Evolutionary conservation across 2,329 filamentous ascomycete species (phyloP).

Genomic region (Elsinoe necatrix): DNA sequence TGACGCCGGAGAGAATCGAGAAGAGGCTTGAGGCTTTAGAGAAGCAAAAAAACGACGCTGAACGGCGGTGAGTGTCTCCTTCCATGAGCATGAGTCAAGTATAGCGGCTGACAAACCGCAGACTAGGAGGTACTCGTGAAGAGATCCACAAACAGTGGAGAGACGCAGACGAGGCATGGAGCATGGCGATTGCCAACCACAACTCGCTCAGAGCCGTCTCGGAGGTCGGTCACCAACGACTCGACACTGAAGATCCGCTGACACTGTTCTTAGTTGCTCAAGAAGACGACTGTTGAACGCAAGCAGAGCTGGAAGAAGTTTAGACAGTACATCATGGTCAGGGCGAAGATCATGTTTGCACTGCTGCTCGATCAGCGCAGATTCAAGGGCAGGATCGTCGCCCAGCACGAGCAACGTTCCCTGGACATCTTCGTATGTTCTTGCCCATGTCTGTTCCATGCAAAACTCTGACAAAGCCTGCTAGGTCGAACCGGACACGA

Average conservation of each 20-base stretch:
- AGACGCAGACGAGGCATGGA: conserved; percentile 26
- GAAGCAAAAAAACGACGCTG: conserved; percentile 3
- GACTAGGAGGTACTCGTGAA: conserved; percentile 27
- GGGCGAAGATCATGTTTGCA: conserved; percentile 75
- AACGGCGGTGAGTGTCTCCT: not conserved
- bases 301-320: conserved; percentile 72
- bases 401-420: conserved; percentile 66
- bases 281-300: conserved; percentile 57
- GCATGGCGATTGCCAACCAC: conserved; percentile 20
- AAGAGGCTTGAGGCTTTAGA: conserved; percentile 26
- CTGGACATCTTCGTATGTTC: conserved; percentile 63
- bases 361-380: conserved; percentile 83
- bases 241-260: not conserved
- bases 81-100: not conserved
- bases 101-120: conserved; percentile 8
- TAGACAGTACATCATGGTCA: conserved; percentile 74
- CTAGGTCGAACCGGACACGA: conserved; percentile 58
- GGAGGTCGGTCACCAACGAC: conserved; percentile 34
- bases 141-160: conserved; percentile 23
- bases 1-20: conserved; percentile 28
- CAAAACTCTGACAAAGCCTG: not conserved
- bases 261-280: conserved; percentile 36
- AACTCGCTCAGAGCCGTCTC: conserved; percentile 25
- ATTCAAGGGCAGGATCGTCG: conserved; percentile 71
- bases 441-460: too few species aligned